Conservation (phyloP, 768 basidiomycete species). For the Auricularia auricula-judae region DNA sequence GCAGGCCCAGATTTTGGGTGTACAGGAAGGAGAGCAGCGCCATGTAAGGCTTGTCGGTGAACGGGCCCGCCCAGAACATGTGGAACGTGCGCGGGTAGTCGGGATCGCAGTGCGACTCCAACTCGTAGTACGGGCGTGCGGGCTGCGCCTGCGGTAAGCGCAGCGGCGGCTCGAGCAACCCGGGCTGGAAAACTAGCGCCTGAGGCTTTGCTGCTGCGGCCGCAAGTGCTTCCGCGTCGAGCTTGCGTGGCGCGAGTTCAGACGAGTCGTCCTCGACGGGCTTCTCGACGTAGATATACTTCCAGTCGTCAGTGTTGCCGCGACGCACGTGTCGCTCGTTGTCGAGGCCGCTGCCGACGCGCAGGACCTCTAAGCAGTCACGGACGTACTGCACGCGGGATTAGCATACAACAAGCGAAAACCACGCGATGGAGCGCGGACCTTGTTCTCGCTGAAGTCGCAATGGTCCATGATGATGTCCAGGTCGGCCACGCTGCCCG, state of each 20-base stretch:
- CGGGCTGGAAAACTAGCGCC: background rate
- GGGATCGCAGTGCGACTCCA: slow-evolving; percentile 61
- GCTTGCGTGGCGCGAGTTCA: slow-evolving; percentile 21
- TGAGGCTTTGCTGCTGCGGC: slow-evolving; percentile 25
- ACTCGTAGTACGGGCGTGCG: slow-evolving; percentile 42
- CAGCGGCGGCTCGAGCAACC: slow-evolving; percentile 34
- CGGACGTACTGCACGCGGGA: slow-evolving; percentile 66
- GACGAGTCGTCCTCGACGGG: slow-evolving; percentile 26
- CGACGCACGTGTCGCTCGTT: slow-evolving; percentile 64
- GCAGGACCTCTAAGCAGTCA: slow-evolving; percentile 89
- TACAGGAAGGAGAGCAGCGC: slow-evolving; percentile 90
- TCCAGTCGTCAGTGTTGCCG: slow-evolving; percentile 72
- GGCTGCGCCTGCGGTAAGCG: slow-evolving; percentile 36
- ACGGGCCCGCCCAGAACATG: slow-evolving; percentile 98
- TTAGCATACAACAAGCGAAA: slow-evolving; percentile 1
- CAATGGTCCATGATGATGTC: slow-evolving; percentile 90
- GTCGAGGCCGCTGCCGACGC: slow-evolving; percentile 85
- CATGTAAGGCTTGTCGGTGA: slow-evolving; percentile 97
- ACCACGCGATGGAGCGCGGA: slow-evolving; percentile 16
- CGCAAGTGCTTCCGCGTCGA: background rate
- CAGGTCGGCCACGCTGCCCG: slow-evolving; percentile 79
- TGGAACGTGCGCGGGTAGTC: slow-evolving; percentile 87
- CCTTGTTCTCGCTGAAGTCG: slow-evolving; percentile 76
- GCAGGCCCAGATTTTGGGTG: slow-evolving; percentile 87
- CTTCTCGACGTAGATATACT: slow-evolving; percentile 76